Percentiles rank a stretch among this genome's conserved stretches.
Evolutionary conservation across 2,329 filamentous ascomycete genomes (phyloP).

Genomic region (Aspergillus novofumigatus): DNA sequence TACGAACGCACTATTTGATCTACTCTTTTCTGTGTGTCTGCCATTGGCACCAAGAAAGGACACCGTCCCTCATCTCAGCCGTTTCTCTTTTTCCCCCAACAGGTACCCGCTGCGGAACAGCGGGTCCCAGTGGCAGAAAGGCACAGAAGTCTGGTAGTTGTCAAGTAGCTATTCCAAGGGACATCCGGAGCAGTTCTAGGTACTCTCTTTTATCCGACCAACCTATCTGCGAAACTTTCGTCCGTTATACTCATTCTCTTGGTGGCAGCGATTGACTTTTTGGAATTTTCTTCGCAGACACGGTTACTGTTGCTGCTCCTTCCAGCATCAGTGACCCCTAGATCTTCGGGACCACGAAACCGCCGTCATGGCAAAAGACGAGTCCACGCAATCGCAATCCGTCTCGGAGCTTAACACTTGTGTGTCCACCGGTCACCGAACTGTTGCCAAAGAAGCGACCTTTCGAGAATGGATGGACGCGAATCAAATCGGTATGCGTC

Average conservation of each 20-base stretch:
- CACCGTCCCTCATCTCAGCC: slow-evolving; percentile 9
- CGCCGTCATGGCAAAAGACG: slow-evolving; percentile 34
- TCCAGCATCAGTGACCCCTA: slow-evolving; percentile 6
- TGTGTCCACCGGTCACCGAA: slow-evolving; percentile 31
- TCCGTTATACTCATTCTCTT: background rate
- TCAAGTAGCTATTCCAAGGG: background rate
- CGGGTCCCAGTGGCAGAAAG: slow-evolving; percentile 1
- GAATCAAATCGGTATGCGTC: slow-evolving; percentile 70
- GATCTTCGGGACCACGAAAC: background rate
- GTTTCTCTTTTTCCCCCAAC: slow-evolving; percentile 3
- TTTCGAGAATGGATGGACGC: slow-evolving; percentile 63
- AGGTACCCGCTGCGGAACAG: slow-evolving; percentile 8
- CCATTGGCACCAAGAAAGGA: background rate
- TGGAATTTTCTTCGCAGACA: slow-evolving; percentile 1
- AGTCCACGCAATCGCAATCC: slow-evolving; percentile 24
- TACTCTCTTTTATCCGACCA: background rate
- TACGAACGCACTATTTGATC: background rate
- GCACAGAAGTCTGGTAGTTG: background rate
- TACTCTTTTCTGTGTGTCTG: background rate
- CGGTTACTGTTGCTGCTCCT: slow-evolving; percentile 1
- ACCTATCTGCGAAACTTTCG: background rate
- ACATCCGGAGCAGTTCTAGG: background rate
- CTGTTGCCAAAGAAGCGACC: slow-evolving; percentile 34
- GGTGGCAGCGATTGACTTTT: background rate
- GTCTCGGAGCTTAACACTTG: slow-evolving; percentile 39